phyloP scores from a whole-genome alignment of 176 grass and related monocot species.

The Eleusine coracana region DNA sequence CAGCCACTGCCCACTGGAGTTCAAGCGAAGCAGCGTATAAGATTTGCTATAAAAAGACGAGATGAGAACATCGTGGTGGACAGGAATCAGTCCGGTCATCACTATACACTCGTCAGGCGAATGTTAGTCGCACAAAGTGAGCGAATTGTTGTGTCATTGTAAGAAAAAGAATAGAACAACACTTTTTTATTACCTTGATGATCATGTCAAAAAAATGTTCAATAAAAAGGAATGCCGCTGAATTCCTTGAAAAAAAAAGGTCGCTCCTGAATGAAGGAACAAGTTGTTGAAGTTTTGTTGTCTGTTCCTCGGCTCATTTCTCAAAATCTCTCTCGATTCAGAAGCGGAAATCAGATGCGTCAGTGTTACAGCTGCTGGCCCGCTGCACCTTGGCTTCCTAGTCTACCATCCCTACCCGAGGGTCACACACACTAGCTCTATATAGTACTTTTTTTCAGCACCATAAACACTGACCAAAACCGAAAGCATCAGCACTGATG shows the following conservation, averaged over 20 bases:
- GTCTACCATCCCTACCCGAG: neutral
- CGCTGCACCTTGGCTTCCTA: neutral
- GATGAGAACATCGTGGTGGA: neutral
- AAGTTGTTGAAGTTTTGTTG: neutral
- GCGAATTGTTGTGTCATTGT: neutral
- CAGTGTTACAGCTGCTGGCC: neutral
- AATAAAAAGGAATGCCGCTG: neutral
- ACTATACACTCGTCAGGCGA: neutral
- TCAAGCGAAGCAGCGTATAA: neutral
- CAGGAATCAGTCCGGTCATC: neutral
- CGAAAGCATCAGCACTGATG: slow-evolving; percentile 29
- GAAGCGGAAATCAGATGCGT: slow-evolving; percentile 1
- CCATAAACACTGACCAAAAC: slow-evolving; percentile 22
- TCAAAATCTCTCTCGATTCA: neutral
- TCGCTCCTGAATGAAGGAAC: neutral
- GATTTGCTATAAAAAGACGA: slow-evolving; percentile 3
- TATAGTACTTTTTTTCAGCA: neutral
- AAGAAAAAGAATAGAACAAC: neutral
- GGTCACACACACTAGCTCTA: neutral
- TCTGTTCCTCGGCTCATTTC: neutral
- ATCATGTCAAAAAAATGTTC: neutral
- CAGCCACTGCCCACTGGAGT: neutral
- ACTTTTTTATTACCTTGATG: neutral
- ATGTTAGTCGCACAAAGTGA: neutral
- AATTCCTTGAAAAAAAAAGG: neutral